Evolutionary conservation across 2,329 filamentous ascomycete species (phyloP), one percentile per base, ranked within the genome.

Genomic region (Colletotrichum abscissum): DNA sequence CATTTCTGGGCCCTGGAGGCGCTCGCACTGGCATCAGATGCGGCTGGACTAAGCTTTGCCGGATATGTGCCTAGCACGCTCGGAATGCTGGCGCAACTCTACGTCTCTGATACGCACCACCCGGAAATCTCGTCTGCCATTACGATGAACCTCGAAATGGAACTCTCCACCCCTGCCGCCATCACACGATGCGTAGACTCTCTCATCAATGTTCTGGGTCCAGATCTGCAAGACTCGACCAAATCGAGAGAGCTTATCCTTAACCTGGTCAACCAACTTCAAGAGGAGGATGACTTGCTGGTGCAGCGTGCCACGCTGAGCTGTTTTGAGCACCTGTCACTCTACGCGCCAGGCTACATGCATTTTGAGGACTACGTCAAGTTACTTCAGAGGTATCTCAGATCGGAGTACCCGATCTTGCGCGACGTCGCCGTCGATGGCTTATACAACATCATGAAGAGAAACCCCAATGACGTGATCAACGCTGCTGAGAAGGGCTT

Each of bases 1-100:
- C 97, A 99, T 82, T 98, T 96, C 80, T 98, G 95, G 95, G 96
- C 97, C 3, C 86, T 99, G 57, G 95, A 98, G 80, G 96, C 95
- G 11, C 83, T 99, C 35, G 92, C 94, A 2, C 88, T 94, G 65
- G 95, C 97, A 14, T 94, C 96, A 3, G 96, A 98, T 78, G 97
- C 96, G 12, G 95, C 97, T 1, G 97, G 97, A 0, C 86, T 99
- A 70, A 96, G 94, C 30, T 99, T 98, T 82, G 95, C 95, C 0
- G 91, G 92, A 46, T 98, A 96, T 78, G 95, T 98, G 24, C 93
- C 95, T 0, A 95, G 95, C 78, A 95, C 95, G 0, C 88, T 99
- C 24, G 97, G 96, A 4, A 97, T 99, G 92, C 88, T 98, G 24
- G 95, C 95, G 24, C 96, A 98, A 79, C 88, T 98, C 1, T 99